Base-by-base conservation (phyloP, 2,329 filamentous ascomycete species). In the Trichoderma simmonsii region DNA sequence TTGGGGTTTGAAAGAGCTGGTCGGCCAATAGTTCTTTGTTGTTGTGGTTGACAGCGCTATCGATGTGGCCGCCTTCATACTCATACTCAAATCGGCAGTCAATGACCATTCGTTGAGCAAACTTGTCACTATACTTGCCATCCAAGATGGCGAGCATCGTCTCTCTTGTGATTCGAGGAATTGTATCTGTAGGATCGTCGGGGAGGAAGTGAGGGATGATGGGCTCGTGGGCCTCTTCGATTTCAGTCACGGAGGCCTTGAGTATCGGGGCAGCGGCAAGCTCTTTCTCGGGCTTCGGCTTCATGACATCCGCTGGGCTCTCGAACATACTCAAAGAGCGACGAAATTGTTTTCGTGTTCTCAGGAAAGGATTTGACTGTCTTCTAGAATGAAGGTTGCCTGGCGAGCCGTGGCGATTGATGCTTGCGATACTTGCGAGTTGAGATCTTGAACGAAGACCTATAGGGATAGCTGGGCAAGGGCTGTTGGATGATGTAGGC, bases 31-130 rank as follows among this genome's bases (percentile, higher is more conserved):
- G 84, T 78, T 99, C 95, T 83, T 98, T 98, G 84, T 98, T 94
- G 83, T 97, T 98, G 85, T 94, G 96, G 85, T 99, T 99, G 83
- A 97, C 86, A 57, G 96, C 96, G 21, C 93, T 93, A 76, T 94
- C 89, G 79, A 99, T 98, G 81, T 99, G 96, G 39, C 96, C 96
- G 71, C 96, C 96, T 18, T 97, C 92, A 80, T 97, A 99, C 83
- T 99, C 96, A 81, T 99, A 99, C 86, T 99, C 96, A 80, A 99
- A 99, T 24, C 96, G 93, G 81, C 96, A 99, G 82, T 99, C 96
- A 78, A 99, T 92, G 78, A 99, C 87, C 82, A 97, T 89, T 80
- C 93, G 91, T 79, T 95, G 89, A 73, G 94, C 90, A 80, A 93
- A 98, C 28, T 89, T 82, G 30, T 91, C 86, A 77, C 90, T 89